These are phyloP conservation scores for Musa acuminata DNA, from an alignment of 176 grass and related monocot species.

Conservation along the genomic window DNA sequence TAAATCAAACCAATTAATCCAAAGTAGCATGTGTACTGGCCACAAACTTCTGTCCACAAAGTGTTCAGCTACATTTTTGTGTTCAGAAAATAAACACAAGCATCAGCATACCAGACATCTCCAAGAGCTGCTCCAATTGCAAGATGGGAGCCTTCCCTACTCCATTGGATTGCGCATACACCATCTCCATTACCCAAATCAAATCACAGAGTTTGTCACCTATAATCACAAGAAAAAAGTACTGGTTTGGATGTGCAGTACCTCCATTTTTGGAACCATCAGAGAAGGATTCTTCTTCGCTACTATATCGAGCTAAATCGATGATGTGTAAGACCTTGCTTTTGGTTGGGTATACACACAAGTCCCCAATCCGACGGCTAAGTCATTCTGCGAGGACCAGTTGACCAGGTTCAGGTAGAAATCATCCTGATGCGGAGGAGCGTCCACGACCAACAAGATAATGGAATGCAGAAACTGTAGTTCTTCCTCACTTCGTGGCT, in stretches of 20 bases:
- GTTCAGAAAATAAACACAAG: not conserved
- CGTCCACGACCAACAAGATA: conserved; percentile 58
- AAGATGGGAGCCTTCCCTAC: conserved; percentile 79
- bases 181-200: conserved; percentile 66
- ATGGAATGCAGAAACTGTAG: not conserved
- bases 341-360: conserved; percentile 76
- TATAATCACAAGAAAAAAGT: conserved; percentile 8
- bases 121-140: conserved; percentile 78
- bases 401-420: conserved; percentile 97
- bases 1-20: not conserved
- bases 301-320: not conserved
- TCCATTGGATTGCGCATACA: conserved; percentile 91
- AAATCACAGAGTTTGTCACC: conserved; percentile 92
- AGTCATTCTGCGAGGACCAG: conserved; percentile 86
- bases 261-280: not conserved
- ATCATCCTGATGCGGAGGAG: conserved; percentile 81
- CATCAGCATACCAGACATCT: conserved; percentile 64
- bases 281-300: not conserved
- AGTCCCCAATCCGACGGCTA: conserved; percentile 67
- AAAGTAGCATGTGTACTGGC: not conserved
- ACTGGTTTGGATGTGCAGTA: too few species aligned
- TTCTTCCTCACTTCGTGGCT: not conserved
- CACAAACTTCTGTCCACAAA: not conserved
- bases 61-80: not conserved
- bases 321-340: conserved; percentile 44